These are phyloP conservation scores for Colletotrichum neosansevieriae DNA, from an alignment of 2,329 filamentous ascomycete species.

Conservation along the genomic window DNA sequence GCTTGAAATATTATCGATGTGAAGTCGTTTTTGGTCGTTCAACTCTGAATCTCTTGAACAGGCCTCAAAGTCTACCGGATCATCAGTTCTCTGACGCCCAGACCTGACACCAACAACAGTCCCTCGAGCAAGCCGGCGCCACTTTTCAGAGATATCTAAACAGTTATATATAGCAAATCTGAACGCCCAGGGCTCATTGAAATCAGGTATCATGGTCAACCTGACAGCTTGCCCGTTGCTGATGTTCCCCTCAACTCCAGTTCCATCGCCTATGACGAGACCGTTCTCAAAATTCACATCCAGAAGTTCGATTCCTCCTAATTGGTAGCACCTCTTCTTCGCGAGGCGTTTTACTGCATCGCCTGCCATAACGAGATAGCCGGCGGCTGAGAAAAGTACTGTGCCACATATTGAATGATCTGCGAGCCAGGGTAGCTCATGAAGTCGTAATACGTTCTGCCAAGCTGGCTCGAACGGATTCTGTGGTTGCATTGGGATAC, in stretches of 20 bases:
- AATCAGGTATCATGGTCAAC: slow-evolving; percentile 8
- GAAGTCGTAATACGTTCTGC: not conserved
- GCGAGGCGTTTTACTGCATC: slow-evolving; percentile 20
- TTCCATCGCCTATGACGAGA: slow-evolving; percentile 19
- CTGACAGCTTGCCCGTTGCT: slow-evolving; percentile 46
- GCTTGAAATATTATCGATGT: too few species aligned
- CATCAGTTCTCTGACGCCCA: too few species aligned
- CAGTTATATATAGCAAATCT: slow-evolving; percentile 46
- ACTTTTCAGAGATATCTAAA: slow-evolving; percentile 29
- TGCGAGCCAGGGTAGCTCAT: slow-evolving; percentile 52
- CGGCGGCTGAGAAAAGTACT: slow-evolving; percentile 50
- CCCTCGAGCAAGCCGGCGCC: slow-evolving; percentile 2
- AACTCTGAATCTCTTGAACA: too few species aligned
- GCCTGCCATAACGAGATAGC: slow-evolving; percentile 24
- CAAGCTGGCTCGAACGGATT: slow-evolving; percentile 22
- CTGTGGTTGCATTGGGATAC: not conserved
- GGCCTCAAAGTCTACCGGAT: too few species aligned
- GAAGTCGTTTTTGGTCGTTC: too few species aligned
- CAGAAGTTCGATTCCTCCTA: slow-evolving; percentile 17
- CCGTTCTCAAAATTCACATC: slow-evolving; percentile 39
- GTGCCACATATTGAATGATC: slow-evolving; percentile 57
- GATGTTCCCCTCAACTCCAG: slow-evolving; percentile 16
- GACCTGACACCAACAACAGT: slow-evolving; percentile 31
- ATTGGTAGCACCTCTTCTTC: not conserved
- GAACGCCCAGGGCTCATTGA: slow-evolving; percentile 42